Evolutionary conservation across 2,329 filamentous ascomycete species (phyloP), one percentile per base, ranked within the genome.

Genomic region (Ramularia endophylla): DNA sequence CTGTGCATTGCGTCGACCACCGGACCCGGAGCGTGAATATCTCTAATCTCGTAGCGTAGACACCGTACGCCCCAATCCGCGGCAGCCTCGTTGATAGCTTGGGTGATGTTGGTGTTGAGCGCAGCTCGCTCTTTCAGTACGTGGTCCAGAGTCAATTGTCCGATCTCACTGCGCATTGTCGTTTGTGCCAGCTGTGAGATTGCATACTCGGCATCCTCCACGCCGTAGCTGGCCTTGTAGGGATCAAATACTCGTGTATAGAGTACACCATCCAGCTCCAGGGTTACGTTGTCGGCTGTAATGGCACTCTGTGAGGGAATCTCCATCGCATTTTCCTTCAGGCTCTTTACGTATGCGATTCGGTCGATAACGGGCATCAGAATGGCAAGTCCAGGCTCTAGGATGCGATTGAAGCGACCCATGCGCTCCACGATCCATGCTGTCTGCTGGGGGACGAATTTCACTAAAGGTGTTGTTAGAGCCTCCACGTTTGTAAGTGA

Each of bases 341-440:
- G 72, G 53, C 85, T 94, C 75, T 94, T 95, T 54, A 98, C 92
- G 65, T 98, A 98, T 56, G 92, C 85, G 65, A 98, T 97, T 48
- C 88, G 84, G 68, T 98, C 92, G 64, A 98, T 71, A 53, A 97
- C 85, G 1, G 92, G 92, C 40, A 92, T 75, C 54, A 98, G 70
- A 49, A 98, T 76, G 16, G 92, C 89, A 48, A 98, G 73, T 43
- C 92, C 92, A 3, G 92, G 92, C 57, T 95, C 80, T 37, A 98
- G 72, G 59, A 98, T 95, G 46, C 89, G 79, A 69, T 87, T 84
- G 72, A 95, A 98, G 68, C 89, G 92, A 58, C 92, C 92, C 92
- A 98, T 98, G 61, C 92, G 89, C 77, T 98, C 92, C 43, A 98
- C 92, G 45, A 98, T 90, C 92, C 92, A 98, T 65, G 92, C 92